phyloP scores from a whole-genome alignment of 148 eudicot genomes.

The Nepenthes gracilis region DNA sequence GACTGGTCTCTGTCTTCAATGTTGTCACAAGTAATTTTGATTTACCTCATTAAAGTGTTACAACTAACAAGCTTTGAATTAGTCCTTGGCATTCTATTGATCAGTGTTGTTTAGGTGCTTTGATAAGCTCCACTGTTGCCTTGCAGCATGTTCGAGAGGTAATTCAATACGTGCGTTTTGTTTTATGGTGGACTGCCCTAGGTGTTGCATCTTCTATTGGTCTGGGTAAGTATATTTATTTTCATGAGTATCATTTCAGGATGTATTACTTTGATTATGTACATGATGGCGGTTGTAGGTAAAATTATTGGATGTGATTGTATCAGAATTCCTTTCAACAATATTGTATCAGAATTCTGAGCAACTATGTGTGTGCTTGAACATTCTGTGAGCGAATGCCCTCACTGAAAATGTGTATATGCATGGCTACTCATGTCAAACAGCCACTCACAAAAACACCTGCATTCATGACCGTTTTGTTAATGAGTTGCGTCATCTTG shows the following conservation, averaged over 20 bases:
- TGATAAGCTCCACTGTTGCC: neutral
- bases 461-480: no score
- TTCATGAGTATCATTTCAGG: neutral
- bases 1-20: no score
- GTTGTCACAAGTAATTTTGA: no score
- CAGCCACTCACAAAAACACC: no score
- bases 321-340: no score
- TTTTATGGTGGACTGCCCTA: constrained; percentile 92
- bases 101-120: neutral
- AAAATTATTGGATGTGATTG: neutral
- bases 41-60: no score
- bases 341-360: no score
- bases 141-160: constrained; percentile 81
- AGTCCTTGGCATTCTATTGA: neutral
- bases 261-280: neutral
- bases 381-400: no score
- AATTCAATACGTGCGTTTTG: constrained; percentile 53
- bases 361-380: no score
- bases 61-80: neutral
- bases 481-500: no score
- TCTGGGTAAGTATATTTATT: constrained; percentile 52
- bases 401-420: no score
- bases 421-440: no score
- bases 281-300: neutral
- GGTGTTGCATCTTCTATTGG: constrained; percentile 99